These are phyloP conservation scores for Aphanomyces euteiches DNA, from an alignment of 352 stramenopile species.

Conservation along the genomic window DNA sequence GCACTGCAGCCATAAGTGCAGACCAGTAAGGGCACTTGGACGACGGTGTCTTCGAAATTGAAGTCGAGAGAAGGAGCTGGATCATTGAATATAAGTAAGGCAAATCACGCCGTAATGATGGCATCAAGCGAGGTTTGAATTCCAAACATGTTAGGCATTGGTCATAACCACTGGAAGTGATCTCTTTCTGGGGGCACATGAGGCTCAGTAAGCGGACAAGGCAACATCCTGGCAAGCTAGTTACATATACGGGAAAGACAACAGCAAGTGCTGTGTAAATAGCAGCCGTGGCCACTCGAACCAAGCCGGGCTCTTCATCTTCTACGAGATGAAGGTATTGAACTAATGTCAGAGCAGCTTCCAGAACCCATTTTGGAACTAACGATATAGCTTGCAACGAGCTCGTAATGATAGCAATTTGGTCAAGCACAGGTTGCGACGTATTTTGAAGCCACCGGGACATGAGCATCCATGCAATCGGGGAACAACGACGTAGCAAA, in stretches of 20 bases:
- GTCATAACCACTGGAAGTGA: background rate
- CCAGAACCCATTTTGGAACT: background rate
- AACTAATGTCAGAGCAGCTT: background rate
- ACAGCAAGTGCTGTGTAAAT: conserved; percentile 76
- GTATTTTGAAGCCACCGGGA: background rate
- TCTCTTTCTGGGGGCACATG: conserved; percentile 70
- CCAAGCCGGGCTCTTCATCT: conserved; percentile 8
- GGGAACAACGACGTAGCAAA: background rate
- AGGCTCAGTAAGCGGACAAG: conserved; percentile 53
- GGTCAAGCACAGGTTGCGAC: background rate
- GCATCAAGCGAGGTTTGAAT: conserved; percentile 9
- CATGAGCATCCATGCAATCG: background rate
- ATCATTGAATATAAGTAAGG: conserved; percentile 51
- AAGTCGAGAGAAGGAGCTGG: background rate
- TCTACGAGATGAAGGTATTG: conserved; percentile 15
- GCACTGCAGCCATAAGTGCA: background rate
- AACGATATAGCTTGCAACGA: background rate
- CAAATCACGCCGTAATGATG: conserved; percentile 62
- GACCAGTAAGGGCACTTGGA: background rate
- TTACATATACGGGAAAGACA: conserved; percentile 49
- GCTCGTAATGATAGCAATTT: background rate
- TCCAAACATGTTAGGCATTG: conserved; percentile 12
- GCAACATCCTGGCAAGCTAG: conserved; percentile 55
- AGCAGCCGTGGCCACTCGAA: conserved; percentile 55
- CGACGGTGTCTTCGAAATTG: background rate